Conservation (phyloP, 2,329 filamentous ascomycete genomes). For the Beauveria pseudobassiana region DNA sequence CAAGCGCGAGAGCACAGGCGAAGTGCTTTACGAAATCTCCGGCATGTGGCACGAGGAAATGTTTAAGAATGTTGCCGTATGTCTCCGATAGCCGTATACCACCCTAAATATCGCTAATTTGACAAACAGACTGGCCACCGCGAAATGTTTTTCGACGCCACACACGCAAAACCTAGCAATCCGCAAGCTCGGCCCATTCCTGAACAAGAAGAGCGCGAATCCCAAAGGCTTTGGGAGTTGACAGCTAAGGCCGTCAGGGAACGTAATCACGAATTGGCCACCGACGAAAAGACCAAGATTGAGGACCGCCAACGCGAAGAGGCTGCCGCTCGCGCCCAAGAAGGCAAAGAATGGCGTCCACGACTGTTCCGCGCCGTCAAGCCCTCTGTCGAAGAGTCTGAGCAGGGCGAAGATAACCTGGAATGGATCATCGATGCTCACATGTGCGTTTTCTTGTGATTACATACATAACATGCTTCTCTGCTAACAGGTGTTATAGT, state of each 20-base stretch:
- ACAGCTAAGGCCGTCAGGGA: slow-evolving; percentile 77
- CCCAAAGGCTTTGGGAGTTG: slow-evolving; percentile 76
- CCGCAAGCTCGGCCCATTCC: slow-evolving; percentile 68
- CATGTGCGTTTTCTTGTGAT: slow-evolving; percentile 49
- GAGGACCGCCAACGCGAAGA: slow-evolving; percentile 90
- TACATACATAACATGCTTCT: too few species aligned
- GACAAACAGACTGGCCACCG: slow-evolving; percentile 69
- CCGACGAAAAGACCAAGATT: slow-evolving; percentile 92
- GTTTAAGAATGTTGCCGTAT: slow-evolving; percentile 72
- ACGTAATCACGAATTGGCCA: slow-evolving; percentile 80
- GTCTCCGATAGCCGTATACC: background rate
- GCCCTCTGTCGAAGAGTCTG: slow-evolving; percentile 60
- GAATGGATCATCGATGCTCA: slow-evolving; percentile 92
- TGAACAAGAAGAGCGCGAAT: slow-evolving; percentile 87
- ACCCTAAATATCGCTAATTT: background rate
- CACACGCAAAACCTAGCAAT: slow-evolving; percentile 65
- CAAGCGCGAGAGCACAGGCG: slow-evolving; percentile 79
- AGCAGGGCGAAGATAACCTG: slow-evolving; percentile 79
- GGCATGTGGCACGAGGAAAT: slow-evolving; percentile 94
- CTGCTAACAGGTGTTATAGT: slow-evolving; percentile 16
- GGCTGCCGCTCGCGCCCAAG: slow-evolving; percentile 68
- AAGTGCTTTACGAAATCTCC: slow-evolving; percentile 82
- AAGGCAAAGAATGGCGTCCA: slow-evolving; percentile 81
- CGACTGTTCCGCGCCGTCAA: slow-evolving; percentile 73
- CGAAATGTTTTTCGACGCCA: slow-evolving; percentile 83